Base-by-base conservation (phyloP, 176 grass and related monocot genomes). In the Aegilops sharonensis region DNA sequence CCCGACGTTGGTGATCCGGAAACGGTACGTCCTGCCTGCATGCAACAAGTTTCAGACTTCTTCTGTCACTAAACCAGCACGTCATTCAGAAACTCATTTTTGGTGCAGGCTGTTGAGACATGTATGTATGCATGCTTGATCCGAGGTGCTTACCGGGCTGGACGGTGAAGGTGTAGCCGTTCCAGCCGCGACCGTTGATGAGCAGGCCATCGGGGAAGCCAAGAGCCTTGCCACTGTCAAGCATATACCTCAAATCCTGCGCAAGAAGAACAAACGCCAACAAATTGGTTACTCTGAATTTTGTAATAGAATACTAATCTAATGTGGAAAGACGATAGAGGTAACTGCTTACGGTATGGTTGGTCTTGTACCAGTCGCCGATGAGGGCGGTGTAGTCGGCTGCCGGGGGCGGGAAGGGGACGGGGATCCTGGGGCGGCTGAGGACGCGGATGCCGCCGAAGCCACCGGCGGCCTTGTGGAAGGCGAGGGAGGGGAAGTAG, bases 321-420 rank as follows among this genome's bases (percentile, higher is more conserved):
- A 43, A 43, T 43, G 11, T 68, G 7, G 25, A 14, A 17, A 68
- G 32, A 32, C 64, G 63, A 13, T 20, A 70, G 20, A 12, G 13
- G 63, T 47, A 39, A 5, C 2, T 45, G 24, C 80, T 31, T 89
- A 98, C 95, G 12, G 83, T 91, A 78, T 98, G 96, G 84, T 94
- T 94, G 80, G 90, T 87, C 86, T 92, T 98, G 93, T 85, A 98
- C 96, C 96, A 98, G 83, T 98, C 96, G 29, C 96, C 96, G 60
- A 91, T 77, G 68, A 98, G 75, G 6, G 86, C 20, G 82, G 93
- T 89, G 81, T 92, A 95, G 78, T 98, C 91, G 4, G 90, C 91
- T 42, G 96, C 93, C 3, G 96, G 96, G 13, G 96, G 89, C 11
- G 95, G 93, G 84, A 98, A 98, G 0, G 96, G 96, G 63, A 98